phyloP scores from a whole-genome alignment of 768 basidiomycete genomes.

The Hemileccinum impolitum region DNA sequence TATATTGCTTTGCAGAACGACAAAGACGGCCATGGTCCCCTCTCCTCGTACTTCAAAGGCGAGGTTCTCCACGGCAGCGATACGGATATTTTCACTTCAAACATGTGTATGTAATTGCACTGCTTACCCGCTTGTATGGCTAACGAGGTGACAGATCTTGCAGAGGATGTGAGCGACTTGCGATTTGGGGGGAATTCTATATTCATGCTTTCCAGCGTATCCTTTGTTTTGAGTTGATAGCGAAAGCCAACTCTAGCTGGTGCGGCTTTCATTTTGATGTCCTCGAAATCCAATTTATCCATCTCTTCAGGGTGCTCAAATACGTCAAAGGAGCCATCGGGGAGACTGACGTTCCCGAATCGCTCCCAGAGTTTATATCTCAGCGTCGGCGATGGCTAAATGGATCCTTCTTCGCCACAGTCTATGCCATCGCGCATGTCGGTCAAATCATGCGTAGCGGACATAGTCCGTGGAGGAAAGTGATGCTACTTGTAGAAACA shows the following conservation, averaged over 20 bases:
- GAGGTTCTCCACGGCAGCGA: slow-evolving; percentile 81
- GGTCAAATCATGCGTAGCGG: slow-evolving; percentile 36
- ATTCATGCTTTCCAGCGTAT: slow-evolving; percentile 56
- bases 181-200: neutral
- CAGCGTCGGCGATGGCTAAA: slow-evolving; percentile 89
- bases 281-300: slow-evolving; percentile 1
- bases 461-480: slow-evolving; percentile 75
- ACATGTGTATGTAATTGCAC: slow-evolving; percentile 71
- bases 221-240: slow-evolving; percentile 76
- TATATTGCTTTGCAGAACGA: slow-evolving; percentile 91
- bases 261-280: slow-evolving; percentile 28
- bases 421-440: slow-evolving; percentile 85
- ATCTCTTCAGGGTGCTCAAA: slow-evolving; percentile 75
- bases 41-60: slow-evolving; percentile 97
- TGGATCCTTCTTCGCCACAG: slow-evolving; percentile 92
- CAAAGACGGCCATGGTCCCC: slow-evolving; percentile 73
- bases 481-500: slow-evolving; percentile 72
- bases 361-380: slow-evolving; percentile 88
- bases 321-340: slow-evolving; percentile 94
- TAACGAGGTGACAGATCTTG: slow-evolving; percentile 57
- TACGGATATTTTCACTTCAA: slow-evolving; percentile 92
- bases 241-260: slow-evolving; percentile 78
- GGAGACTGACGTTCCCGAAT: slow-evolving; percentile 92
- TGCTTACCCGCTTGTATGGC: neutral
- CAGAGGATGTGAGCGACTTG: slow-evolving; percentile 68